phyloP scores from a whole-genome alignment of 176 grass and related monocot genomes.

The Aegilops longissima region DNA sequence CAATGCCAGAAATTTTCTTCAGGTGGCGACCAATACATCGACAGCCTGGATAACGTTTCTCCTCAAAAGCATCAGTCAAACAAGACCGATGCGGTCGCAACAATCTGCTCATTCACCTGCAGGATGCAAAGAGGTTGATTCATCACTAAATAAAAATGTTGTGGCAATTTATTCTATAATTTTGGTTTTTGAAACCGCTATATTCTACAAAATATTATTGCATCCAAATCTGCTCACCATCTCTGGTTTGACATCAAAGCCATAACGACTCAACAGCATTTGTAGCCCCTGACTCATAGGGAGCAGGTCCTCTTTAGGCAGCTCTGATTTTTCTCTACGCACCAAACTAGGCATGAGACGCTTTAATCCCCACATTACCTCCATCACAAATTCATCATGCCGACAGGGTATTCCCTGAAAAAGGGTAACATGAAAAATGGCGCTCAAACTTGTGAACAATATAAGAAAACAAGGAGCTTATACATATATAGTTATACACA shows the following conservation, averaged over 20 bases:
- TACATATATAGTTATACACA: not conserved
- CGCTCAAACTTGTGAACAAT: not conserved
- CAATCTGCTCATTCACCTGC: slow-evolving; percentile 19
- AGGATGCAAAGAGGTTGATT: not conserved
- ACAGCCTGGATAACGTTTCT: not conserved
- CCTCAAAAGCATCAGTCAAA: not conserved
- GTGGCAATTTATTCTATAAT: not conserved
- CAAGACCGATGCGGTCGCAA: not conserved
- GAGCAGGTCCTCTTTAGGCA: too few relatives aligned
- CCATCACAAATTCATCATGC: not conserved
- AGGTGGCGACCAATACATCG: not conserved
- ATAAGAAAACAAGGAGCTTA: not conserved
- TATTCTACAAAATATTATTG: not conserved
- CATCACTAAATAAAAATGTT: slow-evolving; percentile 1
- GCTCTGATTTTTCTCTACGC: too few relatives aligned
- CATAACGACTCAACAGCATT: too few relatives aligned
- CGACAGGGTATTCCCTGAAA: not conserved
- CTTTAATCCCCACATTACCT: not conserved
- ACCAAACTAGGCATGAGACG: not conserved
- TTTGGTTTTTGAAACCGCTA: too few relatives aligned
- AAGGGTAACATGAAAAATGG: not conserved
- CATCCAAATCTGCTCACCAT: not conserved
- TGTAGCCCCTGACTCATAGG: too few relatives aligned
- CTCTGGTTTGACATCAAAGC: too few relatives aligned
- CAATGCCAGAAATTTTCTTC: not conserved